Evolutionary conservation across 2,329 filamentous ascomycete species (phyloP).

Genomic region (Daldinia sp.): DNA sequence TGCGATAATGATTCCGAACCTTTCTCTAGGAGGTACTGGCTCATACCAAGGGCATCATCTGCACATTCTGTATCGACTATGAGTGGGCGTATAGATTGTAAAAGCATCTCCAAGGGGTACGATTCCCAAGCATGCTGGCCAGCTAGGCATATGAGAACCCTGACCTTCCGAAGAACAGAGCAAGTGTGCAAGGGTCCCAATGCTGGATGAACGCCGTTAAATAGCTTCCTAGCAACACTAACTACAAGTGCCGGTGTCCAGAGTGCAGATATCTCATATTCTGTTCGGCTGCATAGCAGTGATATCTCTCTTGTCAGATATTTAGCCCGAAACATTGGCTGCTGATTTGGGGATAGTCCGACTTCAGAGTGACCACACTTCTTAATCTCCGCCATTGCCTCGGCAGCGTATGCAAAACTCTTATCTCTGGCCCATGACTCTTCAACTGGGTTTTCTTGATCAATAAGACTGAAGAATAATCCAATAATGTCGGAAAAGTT

Average conservation of each 20-base stretch:
- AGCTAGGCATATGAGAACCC: conserved; percentile 82
- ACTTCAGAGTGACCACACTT: conserved; percentile 73
- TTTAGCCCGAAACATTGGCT: conserved; percentile 86
- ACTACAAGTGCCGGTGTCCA: conserved; percentile 83
- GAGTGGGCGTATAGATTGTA: conserved; percentile 83
- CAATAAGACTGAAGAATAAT: conserved; percentile 79
- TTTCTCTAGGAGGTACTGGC: conserved; percentile 81
- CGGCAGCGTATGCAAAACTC: conserved; percentile 69
- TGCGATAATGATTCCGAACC: conserved; percentile 74
- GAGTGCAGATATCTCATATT: conserved; percentile 71
- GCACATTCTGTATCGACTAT: conserved; percentile 87
- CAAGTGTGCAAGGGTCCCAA: conserved; percentile 89
- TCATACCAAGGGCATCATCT: conserved; percentile 88
- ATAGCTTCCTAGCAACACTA: conserved; percentile 79
- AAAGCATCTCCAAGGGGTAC: conserved; percentile 90
- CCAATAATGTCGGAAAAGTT: conserved; percentile 84
- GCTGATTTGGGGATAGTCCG: conserved; percentile 79
- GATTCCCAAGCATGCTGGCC: conserved; percentile 78
- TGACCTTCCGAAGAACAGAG: conserved; percentile 85
- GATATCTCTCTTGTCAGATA: conserved; percentile 81
- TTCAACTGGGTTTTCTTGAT: conserved; percentile 81
- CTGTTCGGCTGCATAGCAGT: conserved; percentile 79
- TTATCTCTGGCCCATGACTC: conserved; percentile 72
- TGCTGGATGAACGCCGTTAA: conserved; percentile 84
- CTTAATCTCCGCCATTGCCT: conserved; percentile 77